phyloP scores from a whole-genome alignment of 306 rosid species.

The Gynostemma pentaphyllum region DNA sequence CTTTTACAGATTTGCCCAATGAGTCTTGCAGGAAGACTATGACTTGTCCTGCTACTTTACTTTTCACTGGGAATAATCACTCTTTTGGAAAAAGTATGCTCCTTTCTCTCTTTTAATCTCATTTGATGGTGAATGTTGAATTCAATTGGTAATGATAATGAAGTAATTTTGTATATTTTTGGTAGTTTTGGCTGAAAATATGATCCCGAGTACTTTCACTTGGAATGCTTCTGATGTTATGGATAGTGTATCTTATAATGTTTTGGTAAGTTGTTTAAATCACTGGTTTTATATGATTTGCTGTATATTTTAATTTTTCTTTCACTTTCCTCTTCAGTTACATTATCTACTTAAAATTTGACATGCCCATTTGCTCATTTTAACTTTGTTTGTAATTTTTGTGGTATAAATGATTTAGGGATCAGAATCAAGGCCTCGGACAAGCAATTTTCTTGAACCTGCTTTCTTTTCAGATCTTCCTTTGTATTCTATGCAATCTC shows the following conservation, averaged over 20 bases:
- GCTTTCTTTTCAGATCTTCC: conserved; percentile 54
- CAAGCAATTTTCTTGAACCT: conserved; percentile 60
- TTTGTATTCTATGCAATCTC: conserved; percentile 43
- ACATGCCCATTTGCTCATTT: not conserved
- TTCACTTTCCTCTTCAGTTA: not conserved
- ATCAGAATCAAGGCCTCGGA: conserved; percentile 30
- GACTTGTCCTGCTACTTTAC: conserved; percentile 59
- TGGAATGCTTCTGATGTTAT: conserved; percentile 22
- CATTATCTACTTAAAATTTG: not conserved
- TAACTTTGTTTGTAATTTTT: not conserved
- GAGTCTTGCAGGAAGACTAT: conserved; percentile 43
- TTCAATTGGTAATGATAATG: conserved; percentile 4
- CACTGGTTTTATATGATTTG: not conserved
- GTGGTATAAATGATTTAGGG: conserved; percentile 34
- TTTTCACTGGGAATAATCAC: conserved; percentile 64
- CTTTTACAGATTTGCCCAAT: conserved; percentile 43
- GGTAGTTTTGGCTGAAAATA: conserved; percentile 48
- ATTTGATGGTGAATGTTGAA: not conserved
- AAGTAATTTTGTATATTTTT: not conserved
- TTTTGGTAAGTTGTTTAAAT: conserved; percentile 35
- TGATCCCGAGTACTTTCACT: conserved; percentile 29
- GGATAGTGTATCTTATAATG: conserved; percentile 31
- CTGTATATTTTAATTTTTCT: not conserved
- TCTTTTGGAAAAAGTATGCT: conserved; percentile 52
- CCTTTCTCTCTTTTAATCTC: not conserved